phyloP scores from a whole-genome alignment of 2,329 filamentous ascomycete genomes.

The Acrocalymma vagum region DNA sequence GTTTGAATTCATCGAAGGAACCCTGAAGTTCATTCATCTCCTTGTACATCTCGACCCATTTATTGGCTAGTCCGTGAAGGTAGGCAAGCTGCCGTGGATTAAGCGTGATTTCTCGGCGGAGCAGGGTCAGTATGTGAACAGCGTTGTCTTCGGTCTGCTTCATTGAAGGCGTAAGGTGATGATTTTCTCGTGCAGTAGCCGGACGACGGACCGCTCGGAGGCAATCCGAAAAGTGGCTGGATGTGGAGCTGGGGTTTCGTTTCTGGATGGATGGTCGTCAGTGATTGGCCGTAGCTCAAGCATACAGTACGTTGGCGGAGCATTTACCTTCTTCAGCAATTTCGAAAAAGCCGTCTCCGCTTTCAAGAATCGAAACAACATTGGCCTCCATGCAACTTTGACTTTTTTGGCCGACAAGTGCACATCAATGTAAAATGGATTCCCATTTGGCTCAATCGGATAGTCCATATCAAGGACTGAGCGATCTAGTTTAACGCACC shows the following conservation, averaged over 20 bases:
- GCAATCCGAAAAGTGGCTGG: constrained; percentile 35
- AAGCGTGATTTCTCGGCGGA: constrained; percentile 35
- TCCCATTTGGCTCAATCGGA: constrained; percentile 12
- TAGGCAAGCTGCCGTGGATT: constrained; percentile 17
- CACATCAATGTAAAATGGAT: constrained; percentile 16
- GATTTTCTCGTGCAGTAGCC: constrained; percentile 24
- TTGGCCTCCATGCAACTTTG: constrained; percentile 29
- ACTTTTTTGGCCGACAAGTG: constrained; percentile 11
- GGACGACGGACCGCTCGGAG: constrained; percentile 36
- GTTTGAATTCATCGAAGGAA: constrained; percentile 20
- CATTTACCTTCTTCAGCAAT: constrained; percentile 28
- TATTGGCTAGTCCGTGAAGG: constrained; percentile 23
- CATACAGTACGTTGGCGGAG: background rate
- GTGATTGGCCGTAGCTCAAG: background rate
- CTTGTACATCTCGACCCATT: constrained; percentile 27
- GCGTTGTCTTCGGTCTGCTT: constrained; percentile 31
- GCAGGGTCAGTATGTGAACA: constrained; percentile 21
- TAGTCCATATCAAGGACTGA: constrained; percentile 34
- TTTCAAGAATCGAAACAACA: constrained; percentile 32
- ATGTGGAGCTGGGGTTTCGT: constrained; percentile 23
- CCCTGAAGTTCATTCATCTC: constrained; percentile 15
- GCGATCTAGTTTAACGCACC: constrained; percentile 36
- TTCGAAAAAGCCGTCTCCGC: constrained; percentile 27
- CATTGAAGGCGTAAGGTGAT: constrained; percentile 18
- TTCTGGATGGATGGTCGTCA: constrained; percentile 17